These are phyloP conservation scores for Debaryomyces sp. DNA, from an alignment of 1,139 yeast genomes.

Conservation along the genomic window DNA sequence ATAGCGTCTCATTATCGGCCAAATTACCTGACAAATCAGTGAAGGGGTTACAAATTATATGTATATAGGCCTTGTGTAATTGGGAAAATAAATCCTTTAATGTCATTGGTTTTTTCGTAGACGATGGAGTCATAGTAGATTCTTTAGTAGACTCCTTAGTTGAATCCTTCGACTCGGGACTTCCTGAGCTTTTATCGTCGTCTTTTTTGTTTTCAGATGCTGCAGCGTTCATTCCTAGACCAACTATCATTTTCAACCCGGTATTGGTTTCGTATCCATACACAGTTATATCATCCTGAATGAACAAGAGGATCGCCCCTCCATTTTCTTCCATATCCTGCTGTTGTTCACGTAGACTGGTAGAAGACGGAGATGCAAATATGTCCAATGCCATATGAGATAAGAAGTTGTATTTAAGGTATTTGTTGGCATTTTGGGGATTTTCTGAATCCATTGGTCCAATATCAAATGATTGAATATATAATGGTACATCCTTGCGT, in stretches of 20 bases:
- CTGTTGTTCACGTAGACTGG: slow-evolving; percentile 42
- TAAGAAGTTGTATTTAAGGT: slow-evolving; percentile 61
- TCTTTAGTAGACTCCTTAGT: neutral
- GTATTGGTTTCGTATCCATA: slow-evolving; percentile 66
- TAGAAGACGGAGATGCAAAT: slow-evolving; percentile 55
- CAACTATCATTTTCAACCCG: slow-evolving; percentile 57
- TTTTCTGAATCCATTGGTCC: slow-evolving; percentile 17
- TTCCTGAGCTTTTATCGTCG: neutral
- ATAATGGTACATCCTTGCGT: slow-evolving; percentile 58
- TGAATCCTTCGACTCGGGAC: neutral
- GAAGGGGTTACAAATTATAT: slow-evolving; percentile 61
- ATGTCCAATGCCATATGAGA: slow-evolving; percentile 71
- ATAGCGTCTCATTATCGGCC: slow-evolving; percentile 27
- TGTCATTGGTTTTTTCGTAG: slow-evolving; percentile 11
- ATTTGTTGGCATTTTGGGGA: slow-evolving; percentile 38
- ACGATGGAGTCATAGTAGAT: slow-evolving; percentile 9
- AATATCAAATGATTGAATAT: slow-evolving; percentile 54
- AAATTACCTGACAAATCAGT: slow-evolving; percentile 28
- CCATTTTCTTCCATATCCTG: slow-evolving; percentile 29
- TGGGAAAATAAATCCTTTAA: slow-evolving; percentile 38
- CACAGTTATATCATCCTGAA: slow-evolving; percentile 62
- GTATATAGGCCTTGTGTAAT: slow-evolving; percentile 52
- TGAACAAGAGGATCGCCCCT: slow-evolving; percentile 49
- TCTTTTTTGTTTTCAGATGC: neutral
- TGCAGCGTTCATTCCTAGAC: slow-evolving; percentile 16